Base-by-base conservation (phyloP, 768 basidiomycete genomes). In the Sistotremastrum suecicum region DNA sequence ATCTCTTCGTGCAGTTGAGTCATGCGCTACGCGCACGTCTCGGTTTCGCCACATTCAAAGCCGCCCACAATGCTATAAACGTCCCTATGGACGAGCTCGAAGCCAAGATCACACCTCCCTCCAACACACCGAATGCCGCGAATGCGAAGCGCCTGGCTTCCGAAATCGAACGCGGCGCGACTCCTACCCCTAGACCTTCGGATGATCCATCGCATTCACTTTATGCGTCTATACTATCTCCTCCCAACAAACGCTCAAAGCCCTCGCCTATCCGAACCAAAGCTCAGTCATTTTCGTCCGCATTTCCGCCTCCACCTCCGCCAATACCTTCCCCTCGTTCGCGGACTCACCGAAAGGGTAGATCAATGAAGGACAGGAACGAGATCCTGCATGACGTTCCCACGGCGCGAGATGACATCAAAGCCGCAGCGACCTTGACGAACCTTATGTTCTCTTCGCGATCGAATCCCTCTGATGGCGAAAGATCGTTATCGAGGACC, bases 21-120 rank as follows among this genome's bases (percentile, higher is more conserved):
- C 82, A 83, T 58, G 78, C 74, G 45, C 71, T 90, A 47, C 78
- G 87, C 50, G 72, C 85, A 54, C 80, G 85, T 53, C 73, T 90
- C 43, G 74, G 83, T 0, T 85, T 86, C 62, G 86, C 86, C 28
- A 80, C 81, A 1, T 87, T 82, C 71, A 89, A 89, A 64, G 83
- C 86, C 4, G 70, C 71, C 9, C 74, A 85, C 60, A 82, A 85
- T 59, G 63, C 83, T 46, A 66, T 79, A 7, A 74, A 78, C 46
- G 65, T 77, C 42, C 68, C 79, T 39, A 64, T 87, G 42, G 71
- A 72, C 55, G 83, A 87, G 50, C 72, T 86, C 41, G 87, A 89
- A 59, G 71, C 74, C 10, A 77, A 78, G 55, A 63, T 66, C 37
- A 64, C 62, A 45, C 56, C 52, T 48, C 70, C 74, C 55, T 61